phyloP scores from a whole-genome alignment of 1,139 yeast genomes.

The Scheffersomyces titani region DNA sequence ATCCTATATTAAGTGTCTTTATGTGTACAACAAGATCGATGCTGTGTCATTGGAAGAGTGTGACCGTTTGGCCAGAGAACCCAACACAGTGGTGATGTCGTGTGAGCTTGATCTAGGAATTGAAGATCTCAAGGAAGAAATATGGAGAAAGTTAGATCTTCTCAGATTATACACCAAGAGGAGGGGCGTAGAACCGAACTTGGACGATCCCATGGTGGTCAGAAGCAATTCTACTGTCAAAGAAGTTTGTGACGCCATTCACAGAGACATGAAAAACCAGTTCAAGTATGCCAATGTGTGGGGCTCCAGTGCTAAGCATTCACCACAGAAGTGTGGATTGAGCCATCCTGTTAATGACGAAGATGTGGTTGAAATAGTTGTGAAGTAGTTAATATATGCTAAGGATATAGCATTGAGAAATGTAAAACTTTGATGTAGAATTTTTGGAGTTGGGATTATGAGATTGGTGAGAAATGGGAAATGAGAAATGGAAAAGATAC shows the following conservation, averaged over 20 bases:
- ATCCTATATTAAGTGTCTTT: constrained; percentile 86
- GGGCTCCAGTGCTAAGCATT: constrained; percentile 95
- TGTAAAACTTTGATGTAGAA: too few species aligned
- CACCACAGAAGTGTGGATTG: constrained; percentile 95
- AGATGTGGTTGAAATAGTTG: constrained; percentile 88
- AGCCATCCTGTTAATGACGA: constrained; percentile 84
- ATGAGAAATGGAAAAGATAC: too few species aligned
- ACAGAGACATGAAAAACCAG: constrained; percentile 87
- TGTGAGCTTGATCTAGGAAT: constrained; percentile 87
- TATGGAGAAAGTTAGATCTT: constrained; percentile 85
- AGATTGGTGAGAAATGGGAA: too few species aligned
- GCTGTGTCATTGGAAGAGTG: constrained; percentile 94
- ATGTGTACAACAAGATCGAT: constrained; percentile 93
- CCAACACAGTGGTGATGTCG: constrained; percentile 90
- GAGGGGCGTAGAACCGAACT: constrained; percentile 79
- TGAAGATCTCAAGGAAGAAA: constrained; percentile 84
- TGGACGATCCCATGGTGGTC: constrained; percentile 89
- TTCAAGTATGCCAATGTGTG: constrained; percentile 94
- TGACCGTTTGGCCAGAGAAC: constrained; percentile 87
- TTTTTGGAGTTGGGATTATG: too few species aligned
- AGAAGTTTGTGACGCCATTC: constrained; percentile 89
- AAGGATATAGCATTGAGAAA: neutral
- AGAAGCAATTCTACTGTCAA: constrained; percentile 76
- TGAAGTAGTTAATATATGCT: constrained; percentile 49
- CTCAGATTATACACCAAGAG: constrained; percentile 81